These are phyloP conservation scores for Fusarium papillatum DNA, from an alignment of 2,329 filamentous ascomycete genomes.

Conservation along the genomic window DNA sequence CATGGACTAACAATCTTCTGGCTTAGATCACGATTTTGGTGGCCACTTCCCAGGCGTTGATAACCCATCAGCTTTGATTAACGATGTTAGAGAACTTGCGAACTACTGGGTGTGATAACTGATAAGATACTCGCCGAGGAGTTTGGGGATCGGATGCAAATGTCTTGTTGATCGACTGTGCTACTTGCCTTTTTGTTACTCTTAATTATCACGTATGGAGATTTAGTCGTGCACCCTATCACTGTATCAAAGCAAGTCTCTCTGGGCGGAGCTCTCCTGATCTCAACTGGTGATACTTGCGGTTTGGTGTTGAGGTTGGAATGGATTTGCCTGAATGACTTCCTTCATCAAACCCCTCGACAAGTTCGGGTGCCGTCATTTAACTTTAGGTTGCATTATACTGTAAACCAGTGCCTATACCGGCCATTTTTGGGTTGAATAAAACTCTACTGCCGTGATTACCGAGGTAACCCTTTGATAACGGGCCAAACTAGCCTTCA, in stretches of 20 bases:
- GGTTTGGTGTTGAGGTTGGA: too few relatives aligned
- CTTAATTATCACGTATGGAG: background rate
- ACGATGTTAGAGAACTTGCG: conserved; percentile 10
- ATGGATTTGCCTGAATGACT: too few relatives aligned
- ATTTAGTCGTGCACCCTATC: background rate
- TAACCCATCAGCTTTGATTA: conserved; percentile 18
- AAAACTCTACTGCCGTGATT: too few relatives aligned
- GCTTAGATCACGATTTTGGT: conserved; percentile 19
- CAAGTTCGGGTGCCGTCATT: too few relatives aligned
- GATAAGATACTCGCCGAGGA: background rate
- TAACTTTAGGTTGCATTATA: too few relatives aligned
- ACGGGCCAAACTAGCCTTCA: too few relatives aligned
- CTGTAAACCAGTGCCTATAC: too few relatives aligned
- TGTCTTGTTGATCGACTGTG: background rate
- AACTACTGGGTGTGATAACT: conserved; percentile 1
- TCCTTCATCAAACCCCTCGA: too few relatives aligned
- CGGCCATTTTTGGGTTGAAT: too few relatives aligned
- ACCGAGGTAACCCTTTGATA: too few relatives aligned
- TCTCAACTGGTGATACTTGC: too few relatives aligned
- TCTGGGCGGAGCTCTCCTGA: too few relatives aligned
- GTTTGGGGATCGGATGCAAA: background rate
- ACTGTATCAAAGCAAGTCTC: background rate
- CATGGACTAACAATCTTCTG: background rate
- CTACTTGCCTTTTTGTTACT: background rate
- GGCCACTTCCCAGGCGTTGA: conserved; percentile 22